Evolutionary conservation across 257 asterid genomes (phyloP).

Genomic region (Jacaranda copaia): DNA sequence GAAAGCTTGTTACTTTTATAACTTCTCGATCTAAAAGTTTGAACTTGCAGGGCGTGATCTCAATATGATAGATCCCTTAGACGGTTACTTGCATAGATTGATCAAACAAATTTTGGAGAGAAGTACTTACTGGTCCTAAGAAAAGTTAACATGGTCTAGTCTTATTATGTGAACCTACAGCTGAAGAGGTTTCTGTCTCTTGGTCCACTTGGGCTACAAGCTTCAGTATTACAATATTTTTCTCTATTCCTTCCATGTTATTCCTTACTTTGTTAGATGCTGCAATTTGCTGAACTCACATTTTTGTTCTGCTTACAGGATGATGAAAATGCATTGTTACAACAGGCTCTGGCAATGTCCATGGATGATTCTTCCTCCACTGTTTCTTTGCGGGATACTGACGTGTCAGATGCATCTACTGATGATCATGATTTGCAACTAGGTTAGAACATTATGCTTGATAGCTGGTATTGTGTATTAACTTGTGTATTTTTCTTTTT

Average conservation of each 20-base stretch:
- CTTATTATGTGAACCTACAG: neutral
- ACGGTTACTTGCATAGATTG: too few species aligned
- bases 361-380: constrained; percentile 85
- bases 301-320: constrained; percentile 55
- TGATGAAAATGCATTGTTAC: constrained; percentile 95
- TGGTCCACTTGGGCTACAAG: neutral
- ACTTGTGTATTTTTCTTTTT: too few species aligned
- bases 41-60: too few species aligned
- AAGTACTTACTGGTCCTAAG: too few species aligned
- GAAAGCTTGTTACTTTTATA: too few species aligned
- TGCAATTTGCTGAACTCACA: neutral
- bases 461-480: neutral
- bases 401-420: constrained; percentile 92
- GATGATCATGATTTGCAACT: constrained; percentile 94
- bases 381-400: constrained; percentile 73
- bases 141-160: neutral
- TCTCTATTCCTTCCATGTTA: neutral
- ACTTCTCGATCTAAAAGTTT: too few species aligned
- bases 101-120: too few species aligned
- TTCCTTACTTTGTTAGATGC: neutral
- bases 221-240: neutral
- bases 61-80: too few species aligned
- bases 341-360: constrained; percentile 98
- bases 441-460: constrained; percentile 49
- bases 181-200: neutral